phyloP scores from a whole-genome alignment of 1,139 yeast species.

The Pichia sp. region DNA sequence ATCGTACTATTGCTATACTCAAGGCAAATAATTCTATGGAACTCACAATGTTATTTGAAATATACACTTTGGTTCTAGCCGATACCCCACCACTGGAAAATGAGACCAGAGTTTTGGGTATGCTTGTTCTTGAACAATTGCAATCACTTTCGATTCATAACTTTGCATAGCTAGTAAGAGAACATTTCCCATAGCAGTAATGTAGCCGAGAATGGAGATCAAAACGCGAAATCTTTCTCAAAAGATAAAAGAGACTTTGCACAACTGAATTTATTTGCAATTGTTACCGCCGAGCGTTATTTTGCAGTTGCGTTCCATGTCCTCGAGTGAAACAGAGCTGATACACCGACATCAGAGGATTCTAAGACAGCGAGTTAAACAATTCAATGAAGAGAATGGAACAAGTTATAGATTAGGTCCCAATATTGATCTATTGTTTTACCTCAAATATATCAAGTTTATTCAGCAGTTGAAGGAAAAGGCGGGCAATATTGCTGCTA shows the following conservation, averaged over 20 bases:
- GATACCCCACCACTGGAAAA: slow-evolving; percentile 5
- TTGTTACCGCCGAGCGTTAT: too few relatives aligned
- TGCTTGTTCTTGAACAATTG: not conserved
- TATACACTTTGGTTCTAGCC: slow-evolving; percentile 1
- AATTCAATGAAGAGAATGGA: slow-evolving; percentile 3
- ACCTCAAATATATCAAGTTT: slow-evolving; percentile 41
- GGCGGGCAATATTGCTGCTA: slow-evolving; percentile 26
- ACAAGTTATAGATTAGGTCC: slow-evolving; percentile 9
- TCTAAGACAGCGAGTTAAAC: slow-evolving; percentile 7
- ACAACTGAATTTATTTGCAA: too few relatives aligned
- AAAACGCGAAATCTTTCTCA: too few relatives aligned
- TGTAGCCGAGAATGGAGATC: too few relatives aligned
- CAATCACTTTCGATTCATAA: slow-evolving; percentile 2
- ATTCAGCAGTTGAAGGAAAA: slow-evolving; percentile 31
- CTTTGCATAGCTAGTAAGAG: not conserved
- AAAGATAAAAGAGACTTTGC: too few relatives aligned
- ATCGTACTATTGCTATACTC: slow-evolving; percentile 5
- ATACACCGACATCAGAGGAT: slow-evolving; percentile 10
- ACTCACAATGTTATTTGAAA: slow-evolving; percentile 1
- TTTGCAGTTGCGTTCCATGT: too few relatives aligned
- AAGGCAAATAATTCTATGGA: slow-evolving; percentile 3
- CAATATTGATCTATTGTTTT: slow-evolving; percentile 30
- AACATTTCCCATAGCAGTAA: too few relatives aligned
- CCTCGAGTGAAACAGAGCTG: slow-evolving; percentile 9
- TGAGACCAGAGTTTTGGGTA: not conserved